Percentiles rank a stretch among this genome's conserved stretches.
These are phyloP conservation scores for Physaria fendleri DNA, from an alignment of 345 rosid genomes.

Conservation along the genomic window DNA sequence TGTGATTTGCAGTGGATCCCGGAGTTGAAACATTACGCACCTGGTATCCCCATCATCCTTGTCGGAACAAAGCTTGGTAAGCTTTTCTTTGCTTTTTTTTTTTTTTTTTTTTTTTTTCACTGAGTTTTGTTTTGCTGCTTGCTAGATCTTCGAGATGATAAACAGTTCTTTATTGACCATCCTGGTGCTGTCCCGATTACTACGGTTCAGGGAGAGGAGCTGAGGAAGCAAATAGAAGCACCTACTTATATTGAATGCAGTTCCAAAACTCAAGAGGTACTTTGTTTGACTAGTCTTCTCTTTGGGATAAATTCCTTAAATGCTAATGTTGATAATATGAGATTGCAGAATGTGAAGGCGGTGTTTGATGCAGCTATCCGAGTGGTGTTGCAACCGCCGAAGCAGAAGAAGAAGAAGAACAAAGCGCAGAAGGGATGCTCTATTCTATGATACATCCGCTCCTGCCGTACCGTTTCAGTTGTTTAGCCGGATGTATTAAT, in stretches of 20 bases:
- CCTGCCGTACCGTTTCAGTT: too few species aligned
- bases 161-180: constrained; percentile 81
- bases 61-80: constrained; percentile 97
- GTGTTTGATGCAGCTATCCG: constrained; percentile 90
- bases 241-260: constrained; percentile 92
- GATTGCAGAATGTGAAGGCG: constrained; percentile 73
- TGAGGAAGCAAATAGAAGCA: constrained; percentile 68
- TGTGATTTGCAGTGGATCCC: constrained; percentile 87
- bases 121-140: constrained; percentile 11
- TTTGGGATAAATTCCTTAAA: neutral
- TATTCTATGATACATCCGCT: constrained; percentile 53
- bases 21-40: constrained; percentile 90
- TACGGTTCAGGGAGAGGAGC: constrained; percentile 89
- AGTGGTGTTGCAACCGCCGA: constrained; percentile 95
- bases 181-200: constrained; percentile 90
- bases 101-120: neutral
- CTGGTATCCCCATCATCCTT: constrained; percentile 83
- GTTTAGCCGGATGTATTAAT: constrained; percentile 14
- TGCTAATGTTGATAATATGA: neutral
- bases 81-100: constrained; percentile 4
- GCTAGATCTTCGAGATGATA: constrained; percentile 88
- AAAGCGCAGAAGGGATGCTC: constrained; percentile 89
- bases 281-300: neutral
- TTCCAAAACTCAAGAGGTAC: constrained; percentile 93
- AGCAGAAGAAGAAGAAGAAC: constrained; percentile 82